Base-by-base conservation (phyloP, 1,139 yeast species). In the Magnusiomyces suaveolens region DNA sequence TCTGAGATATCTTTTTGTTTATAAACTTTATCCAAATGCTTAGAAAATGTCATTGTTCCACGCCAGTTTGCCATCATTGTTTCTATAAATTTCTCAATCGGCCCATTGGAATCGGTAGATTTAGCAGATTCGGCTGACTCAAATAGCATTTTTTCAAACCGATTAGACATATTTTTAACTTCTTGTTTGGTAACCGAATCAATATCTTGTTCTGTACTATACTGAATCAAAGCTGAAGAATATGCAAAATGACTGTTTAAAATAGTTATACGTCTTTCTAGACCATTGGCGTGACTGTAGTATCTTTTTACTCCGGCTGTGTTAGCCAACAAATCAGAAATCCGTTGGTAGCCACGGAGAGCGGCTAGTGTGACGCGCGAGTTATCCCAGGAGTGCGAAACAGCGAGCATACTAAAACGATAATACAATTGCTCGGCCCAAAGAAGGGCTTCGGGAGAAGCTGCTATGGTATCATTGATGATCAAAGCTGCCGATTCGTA, bases 101-200 rank as follows among this genome's bases (percentile, higher is more conserved):
- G 57, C 0, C 54, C 63, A 59, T 77, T 78, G 1, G 64, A 21
- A 50, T 75, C 74, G 4, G 71, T 65, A 1, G 83, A 79, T 41
- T 63, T 68, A 0, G 83, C 82, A 55, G 77, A 75, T 4, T 65
- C 63, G 1, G 72, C 57, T 0, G 59, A 51, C 18, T 59, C 57
- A 48, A 69, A 62, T 4, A 67, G 56, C 4, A 54, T 44, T 1
- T 60, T 52, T n/a, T 62, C 57, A 47, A 59, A 58, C 3, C 46
- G 29, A 38, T 59, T 54, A 8, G 57, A 53, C 18, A 57, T 50
- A 6, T 54, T 50, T 41, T 54, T 49, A 2, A 56, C 51, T 41
- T 59, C 62, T 23, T 52, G 44, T 14, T 43, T 53, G 21, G 48
- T 46, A 16, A 18, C 44, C 3, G 44, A 25, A 16, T 41, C 44